Evolutionary conservation across 768 basidiomycete species (phyloP).

Genomic region (Tulasnella sp.): DNA sequence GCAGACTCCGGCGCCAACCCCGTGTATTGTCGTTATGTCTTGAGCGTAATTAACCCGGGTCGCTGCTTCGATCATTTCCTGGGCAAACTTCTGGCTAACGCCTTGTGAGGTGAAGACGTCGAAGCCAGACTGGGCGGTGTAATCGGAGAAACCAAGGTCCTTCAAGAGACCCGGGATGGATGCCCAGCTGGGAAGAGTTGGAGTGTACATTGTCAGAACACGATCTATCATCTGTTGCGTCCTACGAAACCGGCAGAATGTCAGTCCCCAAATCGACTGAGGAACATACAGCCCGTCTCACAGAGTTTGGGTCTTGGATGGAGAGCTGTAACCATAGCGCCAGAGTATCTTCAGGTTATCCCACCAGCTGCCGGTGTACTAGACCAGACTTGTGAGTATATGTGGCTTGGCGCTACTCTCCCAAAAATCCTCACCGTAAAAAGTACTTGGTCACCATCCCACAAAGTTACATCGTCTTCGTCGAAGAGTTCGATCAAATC

Average conservation of each 20-base stretch:
- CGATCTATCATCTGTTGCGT: slow-evolving; percentile 52
- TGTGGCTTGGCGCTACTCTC: slow-evolving; percentile 24
- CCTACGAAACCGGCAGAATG: slow-evolving; percentile 37
- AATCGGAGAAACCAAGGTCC: slow-evolving; percentile 32
- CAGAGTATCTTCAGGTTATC: slow-evolving; percentile 67
- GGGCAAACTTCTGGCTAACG: slow-evolving; percentile 54
- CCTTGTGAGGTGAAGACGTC: slow-evolving; percentile 55
- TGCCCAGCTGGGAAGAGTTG: slow-evolving; percentile 56
- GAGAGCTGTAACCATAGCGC: slow-evolving; percentile 70
- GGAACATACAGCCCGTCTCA: not conserved
- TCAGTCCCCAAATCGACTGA: slow-evolving; percentile 21
- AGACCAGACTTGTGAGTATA: not conserved
- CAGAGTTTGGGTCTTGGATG: slow-evolving; percentile 44
- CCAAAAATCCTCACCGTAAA: slow-evolving; percentile 48
- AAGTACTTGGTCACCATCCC: slow-evolving; percentile 76
- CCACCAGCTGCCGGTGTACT: slow-evolving; percentile 50
- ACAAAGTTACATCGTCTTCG: slow-evolving; percentile 62
- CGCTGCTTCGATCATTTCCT: slow-evolving; percentile 73
- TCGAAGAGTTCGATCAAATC: slow-evolving; percentile 47
- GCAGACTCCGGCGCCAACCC: slow-evolving; percentile 63
- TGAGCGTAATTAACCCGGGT: slow-evolving; percentile 84
- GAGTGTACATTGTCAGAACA: slow-evolving; percentile 54
- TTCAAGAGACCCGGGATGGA: slow-evolving; percentile 55
- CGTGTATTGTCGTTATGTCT: slow-evolving; percentile 70
- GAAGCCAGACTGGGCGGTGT: slow-evolving; percentile 50